Conservation (phyloP, 805 yeast genomes). For the Candida coquimbonensis region DNA sequence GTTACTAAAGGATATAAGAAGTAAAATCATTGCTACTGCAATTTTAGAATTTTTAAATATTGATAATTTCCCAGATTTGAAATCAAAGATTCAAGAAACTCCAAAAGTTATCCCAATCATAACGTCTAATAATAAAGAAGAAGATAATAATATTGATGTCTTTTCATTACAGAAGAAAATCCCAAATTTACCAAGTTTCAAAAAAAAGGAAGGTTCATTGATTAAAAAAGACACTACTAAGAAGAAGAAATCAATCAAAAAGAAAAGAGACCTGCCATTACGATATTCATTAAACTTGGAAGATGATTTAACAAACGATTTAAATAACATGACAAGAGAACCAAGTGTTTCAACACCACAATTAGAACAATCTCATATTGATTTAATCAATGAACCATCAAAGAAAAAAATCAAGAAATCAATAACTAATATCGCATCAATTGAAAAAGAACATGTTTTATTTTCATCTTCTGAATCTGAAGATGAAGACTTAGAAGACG, state of each 20-base stretch:
- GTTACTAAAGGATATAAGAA: slow-evolving; percentile 65
- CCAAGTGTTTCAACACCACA: slow-evolving; percentile 10
- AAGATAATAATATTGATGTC: slow-evolving; percentile 14
- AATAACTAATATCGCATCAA: neutral
- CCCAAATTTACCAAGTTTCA: slow-evolving; percentile 15
- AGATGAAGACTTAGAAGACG: slow-evolving; percentile 19
- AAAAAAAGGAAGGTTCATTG: slow-evolving; percentile 21
- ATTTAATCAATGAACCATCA: slow-evolving; percentile 8
- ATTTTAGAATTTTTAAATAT: slow-evolving; percentile 56
- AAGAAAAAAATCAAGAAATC: slow-evolving; percentile 10
- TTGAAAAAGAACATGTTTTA: neutral
- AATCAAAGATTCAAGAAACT: slow-evolving; percentile 24
- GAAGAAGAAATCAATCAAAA: slow-evolving; percentile 7
- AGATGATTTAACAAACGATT: slow-evolving; percentile 5
- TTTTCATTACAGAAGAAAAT: slow-evolving; percentile 9
- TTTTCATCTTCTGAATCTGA: neutral
- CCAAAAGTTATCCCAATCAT: neutral
- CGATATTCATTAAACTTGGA: slow-evolving; percentile 15
- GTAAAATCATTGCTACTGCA: slow-evolving; percentile 62
- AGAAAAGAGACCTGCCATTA: slow-evolving; percentile 16
- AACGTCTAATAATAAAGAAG: neutral
- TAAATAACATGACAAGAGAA: slow-evolving; percentile 4
- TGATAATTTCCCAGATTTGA: slow-evolving; percentile 45
- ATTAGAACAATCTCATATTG: slow-evolving; percentile 4
- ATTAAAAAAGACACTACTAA: slow-evolving; percentile 1